Conservation (phyloP, 805 yeast genomes). For the Yamadazyma sp. region DNA sequence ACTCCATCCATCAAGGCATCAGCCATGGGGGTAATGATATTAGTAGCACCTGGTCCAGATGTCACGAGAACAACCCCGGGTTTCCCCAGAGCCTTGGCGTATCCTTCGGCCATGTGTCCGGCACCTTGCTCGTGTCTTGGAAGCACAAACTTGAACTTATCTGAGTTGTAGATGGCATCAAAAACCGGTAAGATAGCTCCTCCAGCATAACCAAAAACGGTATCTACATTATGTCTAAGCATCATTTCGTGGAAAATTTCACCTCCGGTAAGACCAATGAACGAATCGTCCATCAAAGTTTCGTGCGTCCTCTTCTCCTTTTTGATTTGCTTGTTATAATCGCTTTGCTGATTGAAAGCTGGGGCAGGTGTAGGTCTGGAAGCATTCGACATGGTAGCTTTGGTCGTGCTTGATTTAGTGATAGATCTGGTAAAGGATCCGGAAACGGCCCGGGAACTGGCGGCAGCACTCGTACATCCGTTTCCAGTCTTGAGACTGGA, state of each 20-base stretch:
- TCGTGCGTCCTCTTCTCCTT: conserved; percentile 12
- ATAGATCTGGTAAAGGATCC: conserved; percentile 14
- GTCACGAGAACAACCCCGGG: conserved; percentile 98
- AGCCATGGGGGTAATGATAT: conserved; percentile 97
- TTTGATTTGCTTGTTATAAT: conserved; percentile 16
- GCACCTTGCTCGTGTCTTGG: conserved; percentile 99
- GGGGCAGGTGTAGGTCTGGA: conserved; percentile 50
- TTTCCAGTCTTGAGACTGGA: conserved; percentile 1
- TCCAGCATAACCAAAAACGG: conserved; percentile 97
- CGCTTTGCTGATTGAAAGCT: conserved; percentile 42
- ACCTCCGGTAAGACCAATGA: conserved; percentile 97
- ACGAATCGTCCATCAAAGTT: conserved; percentile 68
- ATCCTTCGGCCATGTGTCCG: conserved; percentile 99
- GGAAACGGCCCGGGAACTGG: not conserved
- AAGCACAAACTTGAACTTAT: conserved; percentile 82
- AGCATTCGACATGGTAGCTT: conserved; percentile 28
- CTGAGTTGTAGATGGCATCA: conserved; percentile 93
- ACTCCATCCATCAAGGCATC: conserved; percentile 97
- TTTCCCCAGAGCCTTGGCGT: conserved; percentile 92
- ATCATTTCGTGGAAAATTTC: conserved; percentile 99
- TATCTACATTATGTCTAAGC: conserved; percentile 92
- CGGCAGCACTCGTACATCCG: no score
- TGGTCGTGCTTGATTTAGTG: conserved; percentile 18
- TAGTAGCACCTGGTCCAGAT: conserved; percentile 99
- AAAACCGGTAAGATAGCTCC: conserved; percentile 98